Base-by-base conservation (phyloP, 805 yeast species). In the Cyberlindnera nakhonratchasimensis region DNA sequence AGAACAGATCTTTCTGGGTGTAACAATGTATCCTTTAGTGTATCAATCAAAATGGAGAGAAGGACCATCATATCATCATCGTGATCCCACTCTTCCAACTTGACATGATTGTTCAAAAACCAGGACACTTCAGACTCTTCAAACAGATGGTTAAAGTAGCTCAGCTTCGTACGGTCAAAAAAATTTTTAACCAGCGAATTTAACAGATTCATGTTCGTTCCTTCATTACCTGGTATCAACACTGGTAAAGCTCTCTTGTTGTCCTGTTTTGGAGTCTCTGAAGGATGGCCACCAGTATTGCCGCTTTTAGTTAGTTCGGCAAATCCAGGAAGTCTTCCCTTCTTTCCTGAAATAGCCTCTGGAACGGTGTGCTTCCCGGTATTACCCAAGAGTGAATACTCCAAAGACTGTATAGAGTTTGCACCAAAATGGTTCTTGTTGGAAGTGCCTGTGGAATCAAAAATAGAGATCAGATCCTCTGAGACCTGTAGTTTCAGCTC, bases 381-480 rank as follows among this genome's bases (percentile, higher is more conserved):
- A 2, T 34, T 34, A 4, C 42, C 34, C 39, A 47, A 20, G 14
- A 44, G 37, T 1, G 44, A 20, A 20, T 32, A 19, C 14, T 51
- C 57, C 16, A 55, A 19, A 1, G 44, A 31, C 24, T 29, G 24
- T 5, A 56, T 23, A 12, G 53, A 46, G 22, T 46, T 36, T 1
- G 38, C 38, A 17, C 53, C 54, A 28, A 43, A 50, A 30, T 46
- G 45, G 13, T 43, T 45, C 2, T 21, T 22, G 12, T 18, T 24
- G 2, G 48, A 34, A 4, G 22, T 29, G 2, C 51, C 54, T 20
- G 39, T 39, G 0, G 56, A 47, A 31, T 56, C 58, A 39, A 56
- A 53, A 9, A 53, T 53, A 1, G 60, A 56, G 5, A 56, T 43
- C 29, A 54, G 24, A 17, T 53, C 60, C 16, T 53, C 50, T 3